These are phyloP conservation scores for Excoecaria agallocha DNA, from an alignment of 345 rosid species.

Conservation along the genomic window DNA sequence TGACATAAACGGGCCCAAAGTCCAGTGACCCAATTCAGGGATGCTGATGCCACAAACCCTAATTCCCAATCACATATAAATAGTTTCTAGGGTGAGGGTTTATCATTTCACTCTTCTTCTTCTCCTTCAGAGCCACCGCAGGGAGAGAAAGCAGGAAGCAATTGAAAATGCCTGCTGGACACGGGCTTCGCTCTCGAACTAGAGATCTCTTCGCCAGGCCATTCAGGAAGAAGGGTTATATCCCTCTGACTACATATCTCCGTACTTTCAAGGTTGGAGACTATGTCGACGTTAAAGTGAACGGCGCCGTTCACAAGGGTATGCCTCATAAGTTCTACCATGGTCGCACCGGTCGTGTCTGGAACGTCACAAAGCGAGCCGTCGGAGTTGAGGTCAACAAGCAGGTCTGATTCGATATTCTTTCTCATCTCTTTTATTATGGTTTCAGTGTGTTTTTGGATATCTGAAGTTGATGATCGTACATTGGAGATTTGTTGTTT, in stretches of 20 bases:
- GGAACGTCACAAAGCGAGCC: constrained; percentile 84
- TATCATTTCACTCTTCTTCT: no score
- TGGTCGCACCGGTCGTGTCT: constrained; percentile 75
- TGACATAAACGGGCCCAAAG: not conserved
- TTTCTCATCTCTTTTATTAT: not conserved
- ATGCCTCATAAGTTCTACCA: constrained; percentile 88
- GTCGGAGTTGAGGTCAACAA: constrained; percentile 76
- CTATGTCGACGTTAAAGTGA: constrained; percentile 65
- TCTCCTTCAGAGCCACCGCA: not conserved
- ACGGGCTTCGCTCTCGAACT: constrained; percentile 59
- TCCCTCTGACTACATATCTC: constrained; percentile 62
- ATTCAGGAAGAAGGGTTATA: constrained; percentile 81
- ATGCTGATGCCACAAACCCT: not conserved
- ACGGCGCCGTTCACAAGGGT: constrained; percentile 78
- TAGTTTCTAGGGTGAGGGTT: not conserved
- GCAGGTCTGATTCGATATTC: constrained; percentile 35
- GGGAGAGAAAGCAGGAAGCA: not conserved
- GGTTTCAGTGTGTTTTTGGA: not conserved
- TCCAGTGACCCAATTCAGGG: not conserved
- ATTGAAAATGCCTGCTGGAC: constrained; percentile 64
- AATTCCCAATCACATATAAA: not conserved
- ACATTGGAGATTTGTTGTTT: not conserved
- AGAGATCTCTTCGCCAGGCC: constrained; percentile 63
- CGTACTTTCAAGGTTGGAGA: constrained; percentile 65
- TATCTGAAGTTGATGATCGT: not conserved